Base-by-base conservation (phyloP, 2,329 filamentous ascomycete species). In the Xylariaceae sp. region DNA sequence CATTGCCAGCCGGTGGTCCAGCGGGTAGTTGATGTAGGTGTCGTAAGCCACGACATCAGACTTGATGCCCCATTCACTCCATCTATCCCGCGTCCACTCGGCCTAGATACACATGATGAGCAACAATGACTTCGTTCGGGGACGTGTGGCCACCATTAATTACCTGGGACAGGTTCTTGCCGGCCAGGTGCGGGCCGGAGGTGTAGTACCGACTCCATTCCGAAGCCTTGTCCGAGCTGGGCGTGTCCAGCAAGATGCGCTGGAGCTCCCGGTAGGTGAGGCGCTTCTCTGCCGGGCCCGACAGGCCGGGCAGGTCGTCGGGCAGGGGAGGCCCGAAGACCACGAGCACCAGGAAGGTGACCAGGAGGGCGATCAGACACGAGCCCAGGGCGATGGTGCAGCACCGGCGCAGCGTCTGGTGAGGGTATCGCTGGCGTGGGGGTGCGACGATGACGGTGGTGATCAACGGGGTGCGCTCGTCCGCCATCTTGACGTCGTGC, bases 191-290 rank as follows among this genome's bases (percentile, higher is more conserved):
- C 13, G 80, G 71, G 0, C 85, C 85, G 0, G 79, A 65, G 0
- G 84, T 84, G 50, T 90, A 90, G 56, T 89, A 90, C 41, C 66
- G 67, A 56, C 78, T 85, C 83, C 83, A 89, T 59, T 86, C 76
- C 42, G 73, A 68, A 7, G 72, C 73, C 43, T 68, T 69, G 29
- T 71, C 60, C 19, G 67, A 63, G 36, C 67, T 70, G 5, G 77
- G 77, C 0, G 75, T 79, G 18, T 72, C 65, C 27, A 79, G 60
- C 23, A 82, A 54, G 19, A 81, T 72, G 5, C 59, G 47, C 40
- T 69, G 61, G n/a, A 81, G 62, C 44, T 77, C 61, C 22, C 70
- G 63, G 38, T 68, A 69, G 17, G 51, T 52, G 32, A 72, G 37
- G 26, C 47, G 52, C 36, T 48, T 37, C 38, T 57, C 55, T 29